Base-by-base conservation (phyloP, 2,329 filamentous ascomycete genomes). In the Aspergillus awamori region DNA sequence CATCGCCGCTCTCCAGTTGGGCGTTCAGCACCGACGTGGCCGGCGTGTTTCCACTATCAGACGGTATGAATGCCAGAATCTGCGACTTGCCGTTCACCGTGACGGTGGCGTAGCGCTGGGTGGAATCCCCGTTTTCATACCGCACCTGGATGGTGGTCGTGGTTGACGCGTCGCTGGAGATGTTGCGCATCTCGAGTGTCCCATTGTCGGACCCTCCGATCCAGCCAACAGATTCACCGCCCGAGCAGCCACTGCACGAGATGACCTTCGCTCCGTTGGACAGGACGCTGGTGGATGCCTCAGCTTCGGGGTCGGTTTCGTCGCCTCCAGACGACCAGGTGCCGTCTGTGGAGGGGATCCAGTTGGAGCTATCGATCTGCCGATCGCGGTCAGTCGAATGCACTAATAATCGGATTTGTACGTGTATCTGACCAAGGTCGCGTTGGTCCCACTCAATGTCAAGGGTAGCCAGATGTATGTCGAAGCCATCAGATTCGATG, bases 391-490 rank as follows among this genome's bases (percentile, higher is more conserved):
- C 30, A 51, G n/a, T 5, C 1, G 8, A 4, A 3, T 1, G 11
- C 3, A n/a, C 1, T n/a, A 5, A 1, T 17, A n/a, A 5, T 5
- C 24, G 1, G 5, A 6, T 10, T 26, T 8, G 5, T 1, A 36
- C 13, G 15, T 20, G 11, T 2, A 7, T 15, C 53, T 33, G 49
- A 65, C 63, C 11, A 65, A 10, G 1, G 55, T 38, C 4, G 61
- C 65, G 0, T 30, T 60, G 0, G 63, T 59, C 2, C 59, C 65
- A 5, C 48, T 24, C n/a, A 67, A 43, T 0, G 53, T 66, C 0
- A 89, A 73, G 0, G 87, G 87, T 0, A 89, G 79, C 87, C 87
- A 90, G 43, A 89, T 76, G 67, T 89, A 89, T 0, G 86, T 88
- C 55, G 82, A 85, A 0, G 82, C 76, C 72, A 82, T 83, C 0